Conservation (phyloP, 257 asterid genomes). For the Solanum rostratum region DNA sequence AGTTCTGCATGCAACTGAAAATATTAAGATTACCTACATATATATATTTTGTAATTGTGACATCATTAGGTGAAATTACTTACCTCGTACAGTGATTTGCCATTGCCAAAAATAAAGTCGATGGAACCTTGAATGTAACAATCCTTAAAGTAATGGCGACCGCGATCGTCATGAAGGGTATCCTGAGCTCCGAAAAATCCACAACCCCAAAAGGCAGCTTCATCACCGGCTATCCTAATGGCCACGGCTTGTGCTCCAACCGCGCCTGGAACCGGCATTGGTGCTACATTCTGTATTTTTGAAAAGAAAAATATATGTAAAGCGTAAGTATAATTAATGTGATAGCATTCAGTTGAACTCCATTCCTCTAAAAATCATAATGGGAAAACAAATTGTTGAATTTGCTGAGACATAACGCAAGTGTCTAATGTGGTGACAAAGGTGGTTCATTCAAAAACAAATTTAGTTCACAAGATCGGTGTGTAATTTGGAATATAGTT, state of each 20-base stretch:
- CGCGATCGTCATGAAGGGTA: conserved; percentile 82
- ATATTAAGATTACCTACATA: neutral
- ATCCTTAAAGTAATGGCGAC: conserved; percentile 86
- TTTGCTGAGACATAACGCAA: too few relatives aligned
- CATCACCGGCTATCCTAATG: conserved; percentile 62
- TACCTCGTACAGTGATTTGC: conserved; percentile 79
- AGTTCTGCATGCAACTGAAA: conserved; percentile 21
- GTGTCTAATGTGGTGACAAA: neutral
- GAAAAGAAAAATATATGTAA: neutral
- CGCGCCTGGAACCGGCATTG: conserved; percentile 69
- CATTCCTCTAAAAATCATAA: neutral
- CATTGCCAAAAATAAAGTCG: conserved; percentile 93
- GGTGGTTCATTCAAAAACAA: neutral
- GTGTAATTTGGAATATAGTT: neutral
- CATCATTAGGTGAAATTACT: neutral
- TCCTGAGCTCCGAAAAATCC: conserved; percentile 98
- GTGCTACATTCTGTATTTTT: conserved; percentile 63
- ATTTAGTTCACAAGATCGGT: neutral
- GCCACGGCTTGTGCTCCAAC: conserved; percentile 95
- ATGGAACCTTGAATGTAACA: conserved; percentile 90
- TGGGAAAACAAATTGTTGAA: neutral
- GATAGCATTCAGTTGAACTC: neutral
- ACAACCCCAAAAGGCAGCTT: conserved; percentile 82
- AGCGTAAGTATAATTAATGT: too few relatives aligned
- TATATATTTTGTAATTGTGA: too few relatives aligned